Evolutionary conservation across 1,284 basidiomycete species (phyloP), one percentile per base, ranked within the genome.

Genomic region (Ustilago esculenta): DNA sequence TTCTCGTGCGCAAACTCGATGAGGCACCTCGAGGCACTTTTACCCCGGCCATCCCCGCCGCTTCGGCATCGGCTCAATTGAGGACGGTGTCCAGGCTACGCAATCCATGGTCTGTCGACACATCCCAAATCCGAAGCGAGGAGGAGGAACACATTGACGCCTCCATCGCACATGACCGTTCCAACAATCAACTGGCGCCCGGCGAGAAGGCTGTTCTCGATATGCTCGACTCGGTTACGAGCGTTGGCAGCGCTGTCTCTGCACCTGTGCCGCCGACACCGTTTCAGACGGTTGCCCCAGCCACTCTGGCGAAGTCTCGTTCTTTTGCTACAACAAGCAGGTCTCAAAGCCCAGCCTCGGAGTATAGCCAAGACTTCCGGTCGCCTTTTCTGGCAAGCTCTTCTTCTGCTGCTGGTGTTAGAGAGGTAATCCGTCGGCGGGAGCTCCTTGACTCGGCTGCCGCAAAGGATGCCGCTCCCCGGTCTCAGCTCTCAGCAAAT

Each of bases 1-100:
- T 72, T 12, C 36, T 71, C 35, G 61, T 75, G 15, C 55, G 73
- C 37, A 75, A 73, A 30, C 52, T 75, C n/a, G 71, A 73, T 48
- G 60, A 67, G 17, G 71, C 67, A n/a, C 71, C 73, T 1, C 39
- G 61, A 23, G 73, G 67, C 23, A 51, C 61, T 20, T 64, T 43
- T 34, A 73, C 73, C 15, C 71, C 71, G 5, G 45, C 60, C 42
- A 54, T 64, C 17, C 53, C 56, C 3, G 33, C 49, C 27, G 18
- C 55, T 20, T 52, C 61, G 1, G 54, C 54, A 12, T 63, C 66
- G 21, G 52, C 53, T 17, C 59, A 56, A 21, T 33, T 47, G 18
- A 46, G 12, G 10, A 15, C 51, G 6, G 48, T 46, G 0, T 55
- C 66, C 1, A 40, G 39, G 24, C 37, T 65, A 1, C 44, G 55